A percentile compares a stretch with the other conserved stretches of the same genome.
Conservation (phyloP, 192 early-diverging fungal species). For the Coemansia furcata region DNA sequence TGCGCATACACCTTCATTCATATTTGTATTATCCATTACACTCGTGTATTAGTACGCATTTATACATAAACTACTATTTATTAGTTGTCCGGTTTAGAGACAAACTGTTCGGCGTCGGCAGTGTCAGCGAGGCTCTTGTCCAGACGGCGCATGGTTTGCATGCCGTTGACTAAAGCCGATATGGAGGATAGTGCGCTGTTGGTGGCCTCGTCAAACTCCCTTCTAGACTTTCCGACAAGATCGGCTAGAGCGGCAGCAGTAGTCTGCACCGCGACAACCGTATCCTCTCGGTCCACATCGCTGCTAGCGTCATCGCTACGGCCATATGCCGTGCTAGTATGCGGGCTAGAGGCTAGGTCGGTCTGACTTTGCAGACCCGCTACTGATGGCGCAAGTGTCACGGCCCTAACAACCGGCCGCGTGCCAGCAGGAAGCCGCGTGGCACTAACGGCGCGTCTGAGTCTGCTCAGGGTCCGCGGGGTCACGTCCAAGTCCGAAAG, state of each 20-base stretch:
- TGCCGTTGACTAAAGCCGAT: conserved; percentile 10
- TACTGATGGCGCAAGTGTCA: not conserved
- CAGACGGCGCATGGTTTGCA: conserved; percentile 5
- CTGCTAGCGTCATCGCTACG: not conserved
- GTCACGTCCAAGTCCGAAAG: conserved; percentile 14
- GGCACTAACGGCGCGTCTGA: conserved; percentile 7
- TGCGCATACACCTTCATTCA: not conserved
- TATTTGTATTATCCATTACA: not conserved
- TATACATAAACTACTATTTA: not conserved
- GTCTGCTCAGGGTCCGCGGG: conserved; percentile 13
- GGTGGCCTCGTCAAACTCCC: conserved; percentile 18
- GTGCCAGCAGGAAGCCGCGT: conserved; percentile 10
- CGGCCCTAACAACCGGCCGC: conserved; percentile 12
- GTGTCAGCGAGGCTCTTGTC: conserved; percentile 4
- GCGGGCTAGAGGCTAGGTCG: not conserved
- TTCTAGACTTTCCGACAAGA: conserved; percentile 6
- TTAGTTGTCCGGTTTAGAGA: not conserved
- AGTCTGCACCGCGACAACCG: conserved; percentile 1
- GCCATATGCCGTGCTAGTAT: not conserved
- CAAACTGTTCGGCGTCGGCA: not conserved
- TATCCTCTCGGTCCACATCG: conserved; percentile 1
- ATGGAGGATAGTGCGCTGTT: conserved; percentile 12
- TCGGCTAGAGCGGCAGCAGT: conserved; percentile 12
- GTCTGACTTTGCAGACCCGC: not conserved
- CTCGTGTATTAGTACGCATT: not conserved